Base-by-base conservation (phyloP, 495 filamentous ascomycete genomes). In the Glarea lozoyensis region DNA sequence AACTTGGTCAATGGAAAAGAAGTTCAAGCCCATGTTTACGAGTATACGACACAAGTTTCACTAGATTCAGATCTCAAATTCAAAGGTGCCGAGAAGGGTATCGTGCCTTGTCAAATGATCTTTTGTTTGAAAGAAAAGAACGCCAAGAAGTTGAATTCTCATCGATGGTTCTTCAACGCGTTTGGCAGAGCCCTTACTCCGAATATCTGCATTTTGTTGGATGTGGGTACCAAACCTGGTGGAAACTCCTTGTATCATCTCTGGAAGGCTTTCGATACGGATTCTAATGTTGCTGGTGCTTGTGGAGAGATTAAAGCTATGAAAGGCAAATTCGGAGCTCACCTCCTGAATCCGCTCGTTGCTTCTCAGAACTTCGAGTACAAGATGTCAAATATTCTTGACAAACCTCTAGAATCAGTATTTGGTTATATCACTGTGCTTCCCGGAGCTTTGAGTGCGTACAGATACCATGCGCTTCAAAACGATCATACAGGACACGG, bases 101-200 rank as follows among this genome's bases (percentile, higher is more conserved):
- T 97, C 48, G 83, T 96, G n/a, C 93, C 93, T 4, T 93, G 87
- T 59, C 93, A 99, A 65, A 89, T 97, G 68, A 88, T 99, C 45
- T 97, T 99, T 59, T 99, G 93, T 60, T 65, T 99, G 40, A 99
- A 99, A 66, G 93, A 99, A 58, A 87, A 94, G 64, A 99, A 99
- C 60, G 72, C 81, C 55, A 94, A 95, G 69, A 99, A 97, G 67
- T 72, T 99, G 38, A 99, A 99, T 67, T 94, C 87, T 4, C 93
- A 99, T 66, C 79, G 93, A 38, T 99, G 93, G 93, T 95, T 96
- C 65, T 99, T 99, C 67, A 97, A 99, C 60, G 93, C 90, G 2
- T 95, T 99, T 48, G 93, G 93, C 42, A 80, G 83, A 49, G 84
- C 89, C 2, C 69, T 99, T 10, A 89, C 86, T 39, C 93, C 93